Conservation (phyloP, 768 basidiomycete genomes). For the Calvatia gigantea region DNA sequence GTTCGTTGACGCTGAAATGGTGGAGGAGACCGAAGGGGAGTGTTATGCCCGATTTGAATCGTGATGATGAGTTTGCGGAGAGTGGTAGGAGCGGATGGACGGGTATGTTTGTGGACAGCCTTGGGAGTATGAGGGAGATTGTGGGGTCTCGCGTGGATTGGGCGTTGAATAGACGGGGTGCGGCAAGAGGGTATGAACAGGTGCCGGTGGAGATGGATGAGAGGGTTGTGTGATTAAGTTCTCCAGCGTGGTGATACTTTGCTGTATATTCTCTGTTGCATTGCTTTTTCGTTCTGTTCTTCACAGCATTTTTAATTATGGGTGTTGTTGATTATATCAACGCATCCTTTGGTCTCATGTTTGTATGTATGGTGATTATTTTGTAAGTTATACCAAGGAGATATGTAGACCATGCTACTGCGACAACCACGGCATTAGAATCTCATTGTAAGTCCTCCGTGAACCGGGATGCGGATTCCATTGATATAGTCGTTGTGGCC, state of each 20-base stretch:
- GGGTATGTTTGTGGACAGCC: conserved; percentile 47
- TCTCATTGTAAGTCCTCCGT: too few species aligned
- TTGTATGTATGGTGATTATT: too few species aligned
- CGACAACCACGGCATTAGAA: too few species aligned
- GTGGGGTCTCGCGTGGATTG: conserved; percentile 26
- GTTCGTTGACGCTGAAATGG: conserved; percentile 81
- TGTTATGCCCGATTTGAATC: conserved; percentile 61
- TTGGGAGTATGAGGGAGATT: conserved; percentile 39
- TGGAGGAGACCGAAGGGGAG: conserved; percentile 74
- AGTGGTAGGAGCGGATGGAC: conserved; percentile 35
- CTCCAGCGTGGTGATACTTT: not conserved
- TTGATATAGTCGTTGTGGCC: too few species aligned
- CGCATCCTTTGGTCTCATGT: too few species aligned
- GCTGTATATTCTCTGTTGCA: not conserved
- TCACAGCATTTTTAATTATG: too few species aligned
- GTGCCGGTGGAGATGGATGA: conserved; percentile 65
- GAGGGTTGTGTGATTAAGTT: conserved; percentile 13
- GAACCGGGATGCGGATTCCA: too few species aligned
- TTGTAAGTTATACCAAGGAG: too few species aligned
- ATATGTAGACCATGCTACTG: too few species aligned
- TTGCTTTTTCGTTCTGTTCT: not conserved
- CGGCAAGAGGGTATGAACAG: conserved; percentile 55
- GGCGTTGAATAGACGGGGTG: conserved; percentile 19
- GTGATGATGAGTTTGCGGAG: conserved; percentile 38
- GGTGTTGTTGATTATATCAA: too few species aligned